These are phyloP conservation scores for Centaurea solstitialis DNA, from an alignment of 129 eudicot species.

Conservation along the genomic window DNA sequence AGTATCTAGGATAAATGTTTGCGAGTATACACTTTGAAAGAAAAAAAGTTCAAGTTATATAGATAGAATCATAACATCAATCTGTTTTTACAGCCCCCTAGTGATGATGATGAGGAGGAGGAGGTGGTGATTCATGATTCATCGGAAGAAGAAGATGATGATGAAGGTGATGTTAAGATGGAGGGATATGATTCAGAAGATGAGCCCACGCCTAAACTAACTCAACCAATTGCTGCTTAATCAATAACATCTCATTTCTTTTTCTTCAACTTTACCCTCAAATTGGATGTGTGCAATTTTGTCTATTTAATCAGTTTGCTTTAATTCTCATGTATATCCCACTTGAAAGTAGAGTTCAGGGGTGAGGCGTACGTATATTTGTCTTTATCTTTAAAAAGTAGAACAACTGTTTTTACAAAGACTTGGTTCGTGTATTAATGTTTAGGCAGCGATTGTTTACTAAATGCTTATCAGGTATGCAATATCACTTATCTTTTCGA, in stretches of 20 bases:
- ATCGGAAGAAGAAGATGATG: constrained; percentile 34
- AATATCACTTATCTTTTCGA: no score
- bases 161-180: constrained; percentile 10
- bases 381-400: background rate
- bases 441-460: no score
- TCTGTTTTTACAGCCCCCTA: constrained; percentile 4
- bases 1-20: background rate
- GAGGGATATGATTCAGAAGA: constrained; percentile 40
- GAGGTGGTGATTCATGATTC: constrained; percentile 23
- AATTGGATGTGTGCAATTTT: constrained; percentile 25
- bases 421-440: no score
- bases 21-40: background rate
- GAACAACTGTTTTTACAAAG: no score
- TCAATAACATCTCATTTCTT: background rate
- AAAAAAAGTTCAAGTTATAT: background rate
- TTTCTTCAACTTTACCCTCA: constrained; percentile 5
- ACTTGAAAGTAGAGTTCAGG: background rate
- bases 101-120: constrained; percentile 20
- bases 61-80: background rate
- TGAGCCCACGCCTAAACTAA: constrained; percentile 29
- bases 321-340: background rate
- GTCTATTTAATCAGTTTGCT: background rate
- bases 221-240: constrained; percentile 12
- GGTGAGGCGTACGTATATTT: background rate
- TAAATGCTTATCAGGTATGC: no score